Conservation (phyloP, 768 basidiomycete genomes). For the Kwoniella mangroviensis region DNA sequence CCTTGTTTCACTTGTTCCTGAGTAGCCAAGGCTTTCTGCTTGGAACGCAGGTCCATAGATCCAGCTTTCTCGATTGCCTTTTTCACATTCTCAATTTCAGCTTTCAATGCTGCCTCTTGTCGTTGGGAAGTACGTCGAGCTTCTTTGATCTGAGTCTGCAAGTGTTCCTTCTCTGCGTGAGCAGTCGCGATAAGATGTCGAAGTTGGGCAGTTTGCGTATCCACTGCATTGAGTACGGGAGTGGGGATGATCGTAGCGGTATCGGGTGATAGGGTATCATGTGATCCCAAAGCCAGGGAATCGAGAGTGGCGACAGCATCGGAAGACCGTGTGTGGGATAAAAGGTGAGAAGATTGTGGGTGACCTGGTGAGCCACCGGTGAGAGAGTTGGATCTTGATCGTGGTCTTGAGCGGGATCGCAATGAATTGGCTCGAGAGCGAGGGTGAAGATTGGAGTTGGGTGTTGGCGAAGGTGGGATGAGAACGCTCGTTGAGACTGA, state of each 20-base stretch:
- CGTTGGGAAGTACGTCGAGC: slow-evolving; percentile 81
- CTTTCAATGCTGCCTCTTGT: slow-evolving; percentile 75
- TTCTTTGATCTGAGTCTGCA: slow-evolving; percentile 73
- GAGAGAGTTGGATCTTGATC: slow-evolving; percentile 53
- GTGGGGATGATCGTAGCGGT: slow-evolving; percentile 37
- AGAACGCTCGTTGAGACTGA: slow-evolving; percentile 47
- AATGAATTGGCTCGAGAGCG: slow-evolving; percentile 55
- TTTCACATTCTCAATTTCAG: slow-evolving; percentile 82
- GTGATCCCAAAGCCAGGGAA: slow-evolving; percentile 3
- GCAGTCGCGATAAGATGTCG: slow-evolving; percentile 70
- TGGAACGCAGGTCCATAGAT: slow-evolving; percentile 74
- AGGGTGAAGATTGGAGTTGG: slow-evolving; percentile 30
- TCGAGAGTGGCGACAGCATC: slow-evolving; percentile 21
- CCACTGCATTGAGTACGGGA: slow-evolving; percentile 41
- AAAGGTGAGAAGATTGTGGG: slow-evolving; percentile 8
- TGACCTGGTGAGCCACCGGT: slow-evolving; percentile 24
- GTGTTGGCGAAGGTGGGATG: slow-evolving; percentile 37
- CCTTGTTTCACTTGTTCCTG: slow-evolving; percentile 87
- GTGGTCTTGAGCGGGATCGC: slow-evolving; percentile 49
- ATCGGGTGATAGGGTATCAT: slow-evolving; percentile 17
- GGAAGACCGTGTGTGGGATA: slow-evolving; percentile 14
- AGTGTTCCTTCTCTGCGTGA: slow-evolving; percentile 69
- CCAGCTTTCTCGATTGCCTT: slow-evolving; percentile 79
- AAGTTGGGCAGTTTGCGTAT: slow-evolving; percentile 59
- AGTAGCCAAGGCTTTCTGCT: slow-evolving; percentile 82